Conservation (phyloP, 2,329 filamentous ascomycete genomes). For the Keithomyces neogunnii region DNA sequence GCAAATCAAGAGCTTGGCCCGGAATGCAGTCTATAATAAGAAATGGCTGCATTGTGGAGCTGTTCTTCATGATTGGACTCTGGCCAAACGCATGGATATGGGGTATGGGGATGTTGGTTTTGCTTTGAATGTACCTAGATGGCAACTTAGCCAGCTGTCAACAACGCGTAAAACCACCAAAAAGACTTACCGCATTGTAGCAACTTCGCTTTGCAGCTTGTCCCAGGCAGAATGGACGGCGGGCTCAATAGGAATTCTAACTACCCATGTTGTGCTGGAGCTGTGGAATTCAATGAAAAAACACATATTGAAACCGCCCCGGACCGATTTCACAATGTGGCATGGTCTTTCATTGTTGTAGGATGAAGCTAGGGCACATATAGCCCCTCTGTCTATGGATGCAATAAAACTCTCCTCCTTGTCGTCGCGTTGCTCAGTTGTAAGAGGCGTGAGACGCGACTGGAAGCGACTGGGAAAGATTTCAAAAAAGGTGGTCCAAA, state of each 20-base stretch:
- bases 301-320: not conserved
- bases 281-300: not conserved
- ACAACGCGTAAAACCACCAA: not conserved
- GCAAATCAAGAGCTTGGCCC: not conserved
- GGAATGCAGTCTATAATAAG: not conserved
- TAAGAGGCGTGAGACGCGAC: not conserved
- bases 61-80: not conserved
- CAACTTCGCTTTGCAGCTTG: not conserved
- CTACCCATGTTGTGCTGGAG: not conserved
- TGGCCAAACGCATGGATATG: not conserved
- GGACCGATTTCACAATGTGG: not conserved
- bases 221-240: not conserved
- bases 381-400: not conserved
- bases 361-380: not conserved
- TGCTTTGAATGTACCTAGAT: not conserved
- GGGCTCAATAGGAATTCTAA: not conserved
- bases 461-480: not conserved
- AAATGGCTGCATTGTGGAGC: not conserved
- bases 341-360: not conserved
- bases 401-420: not conserved
- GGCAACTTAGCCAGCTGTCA: not conserved
- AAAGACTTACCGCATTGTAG: not conserved
- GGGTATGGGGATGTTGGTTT: not conserved
- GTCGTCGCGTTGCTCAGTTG: not conserved
- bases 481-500: not conserved